These are phyloP conservation scores for Aspergillus conjunctus DNA, from an alignment of 495 filamentous ascomycete species.

Conservation along the genomic window DNA sequence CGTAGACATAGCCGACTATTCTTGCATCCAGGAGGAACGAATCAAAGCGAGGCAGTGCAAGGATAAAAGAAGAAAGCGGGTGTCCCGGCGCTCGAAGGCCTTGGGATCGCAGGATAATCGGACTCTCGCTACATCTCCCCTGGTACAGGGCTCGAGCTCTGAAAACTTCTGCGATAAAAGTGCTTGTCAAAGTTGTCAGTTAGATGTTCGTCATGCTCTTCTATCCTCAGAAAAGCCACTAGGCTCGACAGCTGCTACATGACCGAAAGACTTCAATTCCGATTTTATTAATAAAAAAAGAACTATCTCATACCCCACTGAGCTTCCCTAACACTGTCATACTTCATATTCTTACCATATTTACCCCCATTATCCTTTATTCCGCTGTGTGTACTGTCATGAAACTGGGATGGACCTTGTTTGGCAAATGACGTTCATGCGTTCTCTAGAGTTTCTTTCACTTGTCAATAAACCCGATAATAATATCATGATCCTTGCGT, in stretches of 20 bases:
- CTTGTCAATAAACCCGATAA: not conserved
- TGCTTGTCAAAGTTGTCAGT: no score
- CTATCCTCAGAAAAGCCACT: not conserved
- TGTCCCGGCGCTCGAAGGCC: constrained; percentile 7
- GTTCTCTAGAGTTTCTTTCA: not conserved
- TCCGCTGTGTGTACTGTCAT: no score
- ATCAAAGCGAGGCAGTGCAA: constrained; percentile 20
- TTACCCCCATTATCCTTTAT: no score
- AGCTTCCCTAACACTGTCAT: no score
- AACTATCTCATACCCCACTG: not conserved
- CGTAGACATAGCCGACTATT: constrained; percentile 41
- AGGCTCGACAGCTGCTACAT: not conserved
- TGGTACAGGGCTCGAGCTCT: not conserved
- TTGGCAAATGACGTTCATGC: no score
- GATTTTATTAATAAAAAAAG: not conserved
- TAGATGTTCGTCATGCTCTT: not conserved
- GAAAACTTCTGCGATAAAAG: not conserved
- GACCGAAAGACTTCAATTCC: not conserved
- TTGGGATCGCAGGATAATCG: not conserved
- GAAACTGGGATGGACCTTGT: no score
- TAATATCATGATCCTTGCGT: not conserved
- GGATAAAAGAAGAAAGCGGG: constrained; percentile 23
- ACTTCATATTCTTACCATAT: no score
- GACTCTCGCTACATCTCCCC: not conserved
- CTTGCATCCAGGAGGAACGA: constrained; percentile 27